phyloP scores from a whole-genome alignment of 2,329 filamentous ascomycete genomes.

The Ophiosphaerella herpotricha region DNA sequence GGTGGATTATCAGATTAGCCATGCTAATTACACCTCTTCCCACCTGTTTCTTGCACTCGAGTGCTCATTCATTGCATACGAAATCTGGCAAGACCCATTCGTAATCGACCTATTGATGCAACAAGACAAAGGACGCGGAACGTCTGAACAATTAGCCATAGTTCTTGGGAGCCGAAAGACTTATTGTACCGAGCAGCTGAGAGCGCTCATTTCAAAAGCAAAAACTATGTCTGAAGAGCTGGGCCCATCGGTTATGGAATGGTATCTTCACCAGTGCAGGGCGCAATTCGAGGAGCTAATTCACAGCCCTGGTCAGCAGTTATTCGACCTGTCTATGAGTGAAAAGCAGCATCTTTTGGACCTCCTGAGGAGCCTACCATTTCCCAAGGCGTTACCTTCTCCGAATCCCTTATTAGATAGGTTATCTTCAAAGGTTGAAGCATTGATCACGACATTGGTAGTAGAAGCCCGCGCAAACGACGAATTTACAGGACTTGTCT shows the following conservation, averaged over 20 bases:
- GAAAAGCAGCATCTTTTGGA: conserved; percentile 43
- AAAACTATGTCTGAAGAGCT: conserved; percentile 44
- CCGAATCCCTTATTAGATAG: conserved; percentile 16
- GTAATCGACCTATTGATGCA: conserved; percentile 38
- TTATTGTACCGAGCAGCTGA: conserved; percentile 48
- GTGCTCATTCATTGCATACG: conserved; percentile 26
- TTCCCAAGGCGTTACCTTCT: conserved; percentile 3
- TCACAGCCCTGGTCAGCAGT: conserved; percentile 19
- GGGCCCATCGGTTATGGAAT: conserved; percentile 44
- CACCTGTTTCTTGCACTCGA: conserved; percentile 23
- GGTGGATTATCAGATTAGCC: conserved; percentile 38
- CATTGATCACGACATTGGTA: conserved; percentile 44
- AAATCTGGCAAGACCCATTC: conserved; percentile 49
- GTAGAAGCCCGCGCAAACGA: conserved; percentile 30
- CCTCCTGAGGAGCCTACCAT: conserved; percentile 13
- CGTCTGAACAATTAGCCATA: conserved; percentile 29
- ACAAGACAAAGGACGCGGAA: conserved; percentile 25
- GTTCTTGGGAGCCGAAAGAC: conserved; percentile 40
- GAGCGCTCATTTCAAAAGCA: conserved; percentile 38
- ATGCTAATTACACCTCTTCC: conserved; percentile 1
- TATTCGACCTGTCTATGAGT: conserved; percentile 36
- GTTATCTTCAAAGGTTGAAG: conserved; percentile 44
- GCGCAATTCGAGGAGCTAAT: conserved; percentile 25
- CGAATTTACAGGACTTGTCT: conserved; percentile 51
- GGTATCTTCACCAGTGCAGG: conserved; percentile 46